Base-by-base conservation (phyloP, 805 yeast species). In the Scheffersomyces ergatensis region DNA sequence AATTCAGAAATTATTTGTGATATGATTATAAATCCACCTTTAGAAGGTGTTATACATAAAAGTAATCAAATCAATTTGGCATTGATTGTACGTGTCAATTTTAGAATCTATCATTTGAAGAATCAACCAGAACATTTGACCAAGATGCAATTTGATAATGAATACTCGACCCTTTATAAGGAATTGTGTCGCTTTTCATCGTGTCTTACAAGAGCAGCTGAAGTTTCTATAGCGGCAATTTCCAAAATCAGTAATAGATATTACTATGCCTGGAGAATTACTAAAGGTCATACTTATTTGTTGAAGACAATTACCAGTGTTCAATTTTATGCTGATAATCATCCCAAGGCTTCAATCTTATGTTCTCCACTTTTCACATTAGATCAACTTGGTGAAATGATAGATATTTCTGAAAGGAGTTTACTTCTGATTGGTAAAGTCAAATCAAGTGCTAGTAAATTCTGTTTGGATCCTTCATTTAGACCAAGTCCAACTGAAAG, bases 201-300 rank as follows among this genome's bases (percentile, higher is more conserved):
- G 5, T 48, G 57, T 29, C 47, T 55, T 33, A 53, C 53, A 16
- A 50, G 58, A 47, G 58, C 57, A 43, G 53, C 60, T 24, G 67
- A 52, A 47, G 60, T 55, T 12, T 58, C 61, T 6, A 57, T 60
- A 33, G 65, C 65, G 3, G 67, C 63, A 4, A 60, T 67, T 15
- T 62, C 66, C 7, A 65, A 64, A 34, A 54, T 67, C 35, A 62
- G 68, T 36, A 56, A 59, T 42, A 43, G 71, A 29, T 66, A 66
- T 49, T 66, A 63, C 44, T 58, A 65, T 42, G 70, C 72, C 2
- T 66, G 72, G 72, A 56, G 67, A 49, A 58, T 66, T 9, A 58
- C 68, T 11, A 65, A 63, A 39, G 61, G 65, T 11, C 70, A 64
- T 36, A 57, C 63, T 0, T 56, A 49, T 36, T 48, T 64, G 30